Base-by-base conservation (phyloP, 495 filamentous ascomycete genomes). In the Lasiosphaeria miniovina region DNA sequence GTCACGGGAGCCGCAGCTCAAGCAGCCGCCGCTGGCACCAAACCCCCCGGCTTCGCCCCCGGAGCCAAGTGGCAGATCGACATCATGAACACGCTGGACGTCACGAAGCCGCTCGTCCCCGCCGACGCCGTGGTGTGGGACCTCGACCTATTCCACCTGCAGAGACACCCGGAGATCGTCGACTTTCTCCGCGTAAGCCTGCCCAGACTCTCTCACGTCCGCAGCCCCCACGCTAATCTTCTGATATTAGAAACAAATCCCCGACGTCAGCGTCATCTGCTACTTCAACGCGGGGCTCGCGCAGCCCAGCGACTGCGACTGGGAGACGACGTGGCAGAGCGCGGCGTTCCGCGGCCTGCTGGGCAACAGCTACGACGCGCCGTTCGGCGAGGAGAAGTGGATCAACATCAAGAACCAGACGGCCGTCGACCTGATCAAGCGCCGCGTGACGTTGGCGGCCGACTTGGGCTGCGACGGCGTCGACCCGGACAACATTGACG, bases 401-500 rank as follows among this genome's bases (percentile, higher is more conserved):
- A 68, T 90, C 12, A 76, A 89, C 59, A 75, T 81, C 53, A 77
- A 75, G 52, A 83, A 79, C 54, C 34, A 64, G 4, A 81, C 77
- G 51, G 85, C 88, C 24, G 76, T 85, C 34, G 71, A 73, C 12
- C 84, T 89, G 63, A 67, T 90, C 85, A 61, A 64, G 54, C 45
- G 63, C 14, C 79, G 87, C 41, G 75, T 90, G 2, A 76, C 82
- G 48, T 57, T 86, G 32, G 86, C 86, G 1, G 59, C 55, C 8
- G 51, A 71, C 4, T 86, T 86, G 62, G 83, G 85, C 40, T 90
- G 87, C 62, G 86, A 88, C 63, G 87, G 80, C 4, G 82, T 90
- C 6, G 87, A 90, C 66, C 84, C 86, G 1, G 87, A 90, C 63
- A 90, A 90, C 64, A 79, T 89, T 11, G 88, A 90, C 61, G 87